phyloP scores from a whole-genome alignment of 192 early-diverging fungal species.

The Backusella macrospora region DNA sequence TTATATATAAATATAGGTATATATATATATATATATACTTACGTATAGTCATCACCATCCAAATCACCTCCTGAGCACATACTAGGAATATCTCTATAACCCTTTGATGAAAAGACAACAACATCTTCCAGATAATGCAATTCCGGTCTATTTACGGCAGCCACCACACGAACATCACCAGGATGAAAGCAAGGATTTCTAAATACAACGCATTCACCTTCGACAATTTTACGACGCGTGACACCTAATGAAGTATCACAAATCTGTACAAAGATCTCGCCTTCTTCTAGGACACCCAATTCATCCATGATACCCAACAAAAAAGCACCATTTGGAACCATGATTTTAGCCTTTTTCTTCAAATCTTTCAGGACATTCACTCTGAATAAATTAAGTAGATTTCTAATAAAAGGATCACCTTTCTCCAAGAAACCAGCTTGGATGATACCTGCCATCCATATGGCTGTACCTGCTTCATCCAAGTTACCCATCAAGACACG shows the following conservation, averaged over 20 bases:
- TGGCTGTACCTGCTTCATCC: slow-evolving; percentile 48
- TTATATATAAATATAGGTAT: neutral
- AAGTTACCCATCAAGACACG: slow-evolving; percentile 43
- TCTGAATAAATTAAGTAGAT: slow-evolving; percentile 48
- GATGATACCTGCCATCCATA: slow-evolving; percentile 47
- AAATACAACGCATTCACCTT: slow-evolving; percentile 47
- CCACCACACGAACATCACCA: slow-evolving; percentile 63
- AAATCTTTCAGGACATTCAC: slow-evolving; percentile 50
- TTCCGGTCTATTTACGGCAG: slow-evolving; percentile 53
- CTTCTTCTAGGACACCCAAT: slow-evolving; percentile 39
- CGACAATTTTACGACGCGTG: slow-evolving; percentile 33
- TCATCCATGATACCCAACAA: slow-evolving; percentile 64
- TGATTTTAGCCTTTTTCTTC: slow-evolving; percentile 56
- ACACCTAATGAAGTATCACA: slow-evolving; percentile 30
- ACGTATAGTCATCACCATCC: slow-evolving; percentile 79
- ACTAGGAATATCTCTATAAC: slow-evolving; percentile 69
- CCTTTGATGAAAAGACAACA: slow-evolving; percentile 72
- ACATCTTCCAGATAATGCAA: slow-evolving; percentile 63
- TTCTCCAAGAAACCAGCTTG: slow-evolving; percentile 48
- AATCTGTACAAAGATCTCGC: slow-evolving; percentile 56
- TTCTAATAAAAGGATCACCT: slow-evolving; percentile 48
- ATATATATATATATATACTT: slow-evolving; percentile 17
- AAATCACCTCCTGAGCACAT: slow-evolving; percentile 83
- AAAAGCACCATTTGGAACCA: slow-evolving; percentile 53
- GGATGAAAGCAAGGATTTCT: slow-evolving; percentile 71